Conservation (phyloP, 2,329 filamentous ascomycete species). For the Aspergillus sp. region DNA sequence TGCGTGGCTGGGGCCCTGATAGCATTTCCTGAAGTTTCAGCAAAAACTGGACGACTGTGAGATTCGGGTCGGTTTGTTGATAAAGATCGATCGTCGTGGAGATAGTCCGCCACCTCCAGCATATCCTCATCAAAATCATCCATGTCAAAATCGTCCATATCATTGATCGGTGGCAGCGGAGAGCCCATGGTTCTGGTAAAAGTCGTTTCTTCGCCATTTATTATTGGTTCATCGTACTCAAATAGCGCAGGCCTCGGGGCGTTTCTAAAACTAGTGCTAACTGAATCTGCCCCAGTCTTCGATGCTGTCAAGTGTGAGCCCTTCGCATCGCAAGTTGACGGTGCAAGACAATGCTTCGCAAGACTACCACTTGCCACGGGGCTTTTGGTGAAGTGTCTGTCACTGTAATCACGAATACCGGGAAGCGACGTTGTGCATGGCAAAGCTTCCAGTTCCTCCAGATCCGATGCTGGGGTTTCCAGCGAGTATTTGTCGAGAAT, state of each 20-base stretch:
- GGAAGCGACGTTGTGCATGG: not conserved
- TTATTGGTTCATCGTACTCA: conserved; percentile 23
- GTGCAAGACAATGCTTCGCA: conserved; percentile 1
- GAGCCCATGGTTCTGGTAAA: conserved; percentile 46
- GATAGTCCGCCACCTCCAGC: conserved; percentile 42
- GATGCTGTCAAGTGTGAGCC: not conserved
- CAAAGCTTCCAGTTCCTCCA: not conserved
- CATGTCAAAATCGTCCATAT: conserved; percentile 43
- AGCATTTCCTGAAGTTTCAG: conserved; percentile 43
- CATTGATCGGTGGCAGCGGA: conserved; percentile 23
- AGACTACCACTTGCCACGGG: not conserved
- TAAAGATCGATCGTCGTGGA: conserved; percentile 30
- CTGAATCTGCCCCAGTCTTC: not conserved
- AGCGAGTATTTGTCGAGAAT: not conserved
- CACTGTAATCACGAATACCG: not conserved
- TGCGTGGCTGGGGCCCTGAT: conserved; percentile 29
- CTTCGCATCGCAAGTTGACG: not conserved
- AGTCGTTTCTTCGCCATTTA: conserved; percentile 25
- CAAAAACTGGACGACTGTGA: conserved; percentile 37
- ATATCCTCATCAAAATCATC: conserved; percentile 48
- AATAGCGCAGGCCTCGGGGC: conserved; percentile 6
- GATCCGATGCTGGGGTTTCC: not conserved
- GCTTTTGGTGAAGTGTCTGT: not conserved
- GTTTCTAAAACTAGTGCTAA: conserved; percentile 4
- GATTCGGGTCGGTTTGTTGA: conserved; percentile 13